Evolutionary conservation across 768 basidiomycete species (phyloP), one percentile per base, ranked within the genome.

Genomic region (Favolaschia claudopus): DNA sequence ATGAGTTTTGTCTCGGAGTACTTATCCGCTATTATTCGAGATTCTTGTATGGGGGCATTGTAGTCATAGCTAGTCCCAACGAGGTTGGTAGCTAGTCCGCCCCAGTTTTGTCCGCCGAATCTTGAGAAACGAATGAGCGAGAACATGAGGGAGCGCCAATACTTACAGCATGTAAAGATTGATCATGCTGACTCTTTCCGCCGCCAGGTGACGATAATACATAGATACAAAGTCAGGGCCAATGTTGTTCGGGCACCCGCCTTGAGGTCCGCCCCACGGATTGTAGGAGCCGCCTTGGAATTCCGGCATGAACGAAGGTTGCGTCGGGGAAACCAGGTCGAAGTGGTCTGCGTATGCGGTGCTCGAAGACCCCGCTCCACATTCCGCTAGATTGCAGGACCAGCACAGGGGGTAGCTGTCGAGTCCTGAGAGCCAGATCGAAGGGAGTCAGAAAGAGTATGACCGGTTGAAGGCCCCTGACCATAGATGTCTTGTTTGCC

Each of bases 1-100:
- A 87, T 74, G 24, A 79, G 76, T 65, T 87, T 87, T 20, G 87
- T 73, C 49, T 88, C 86, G 25, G 76, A 70, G 69, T 79, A 86
- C 67, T 88, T 87, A 38, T 72, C 61, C 0, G 75, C 75, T 20
- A 86, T 55, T 22, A 72, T 70, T 13, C 87, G 79, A 28, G 72
- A 74, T 67, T 87, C 87, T 29, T 75, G 70, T 34, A 83, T 79
- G 12, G 80, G 69, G 19, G 79, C 71, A n/a, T 84, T 85, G 37
- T 87, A 87, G 68, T 87, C 86, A 37, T 88, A 88, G 31, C 82
- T 83, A 8, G 72, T 63, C 2, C 36, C 49, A 19, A 63, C 47
- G 13, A 63, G 38, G n/a, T 58, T 58, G 7, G 61, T 63, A 7
- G 61, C 55, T 2, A 63, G 50, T 7, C 56, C 55, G 10, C 61